These are phyloP conservation scores for Picea glauca DNA, from an alignment of 75 land plant species.

Conservation along the genomic window DNA sequence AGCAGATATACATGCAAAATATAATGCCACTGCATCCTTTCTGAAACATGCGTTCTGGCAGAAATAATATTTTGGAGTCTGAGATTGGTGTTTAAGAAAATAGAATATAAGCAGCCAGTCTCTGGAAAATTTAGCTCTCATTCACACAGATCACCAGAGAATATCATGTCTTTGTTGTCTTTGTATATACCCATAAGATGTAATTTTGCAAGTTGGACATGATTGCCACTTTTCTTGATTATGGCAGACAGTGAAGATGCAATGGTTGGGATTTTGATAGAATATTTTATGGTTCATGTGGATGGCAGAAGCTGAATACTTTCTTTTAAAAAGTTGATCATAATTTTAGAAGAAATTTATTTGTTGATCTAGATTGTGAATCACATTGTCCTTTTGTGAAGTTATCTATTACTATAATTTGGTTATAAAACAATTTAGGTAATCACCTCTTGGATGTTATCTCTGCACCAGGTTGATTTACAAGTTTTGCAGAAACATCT, in stretches of 20 bases:
- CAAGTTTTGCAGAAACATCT: neutral
- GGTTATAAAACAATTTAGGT: neutral
- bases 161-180: neutral
- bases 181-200: neutral
- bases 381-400: neutral
- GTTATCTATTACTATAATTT: neutral
- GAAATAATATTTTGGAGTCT: neutral
- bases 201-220: neutral
- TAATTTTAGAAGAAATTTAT: neutral
- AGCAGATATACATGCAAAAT: neutral
- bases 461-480: conserved; percentile 4
- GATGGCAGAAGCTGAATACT: neutral
- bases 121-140: neutral
- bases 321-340: neutral
- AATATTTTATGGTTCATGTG: neutral
- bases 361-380: neutral
- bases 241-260: neutral
- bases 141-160: neutral
- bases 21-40: no score
- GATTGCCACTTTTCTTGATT: neutral
- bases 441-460: neutral
- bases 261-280: no score
- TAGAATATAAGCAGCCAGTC: neutral
- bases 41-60: neutral
- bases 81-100: neutral